These are phyloP conservation scores for Fusarium sp. DNA, from an alignment of 2,329 filamentous ascomycete species.

Conservation along the genomic window DNA sequence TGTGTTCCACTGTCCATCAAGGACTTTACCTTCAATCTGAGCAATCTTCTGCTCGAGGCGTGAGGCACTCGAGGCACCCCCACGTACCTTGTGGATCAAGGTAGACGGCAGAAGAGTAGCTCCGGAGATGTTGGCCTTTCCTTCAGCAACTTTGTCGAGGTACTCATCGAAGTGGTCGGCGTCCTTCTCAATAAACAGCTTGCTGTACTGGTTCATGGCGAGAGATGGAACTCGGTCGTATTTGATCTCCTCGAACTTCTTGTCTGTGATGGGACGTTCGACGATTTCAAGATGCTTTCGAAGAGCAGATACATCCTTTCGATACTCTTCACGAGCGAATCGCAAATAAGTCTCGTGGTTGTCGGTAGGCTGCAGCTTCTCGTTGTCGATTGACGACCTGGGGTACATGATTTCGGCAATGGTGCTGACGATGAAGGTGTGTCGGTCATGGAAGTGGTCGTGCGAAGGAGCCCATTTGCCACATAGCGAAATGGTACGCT, in stretches of 20 bases:
- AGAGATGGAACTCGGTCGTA: slow-evolving; percentile 67
- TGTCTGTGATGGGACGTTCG: slow-evolving; percentile 61
- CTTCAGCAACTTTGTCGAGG: slow-evolving; percentile 59
- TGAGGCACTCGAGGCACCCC: fast-evolving
- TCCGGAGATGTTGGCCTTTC: slow-evolving; percentile 64
- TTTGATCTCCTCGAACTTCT: slow-evolving; percentile 61
- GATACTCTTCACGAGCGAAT: slow-evolving; percentile 64
- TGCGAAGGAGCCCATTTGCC: slow-evolving; percentile 70
- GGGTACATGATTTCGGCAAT: slow-evolving; percentile 67
- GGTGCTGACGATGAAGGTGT: slow-evolving; percentile 66
- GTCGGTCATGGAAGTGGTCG: slow-evolving; percentile 66
- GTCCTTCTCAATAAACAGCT: slow-evolving; percentile 63
- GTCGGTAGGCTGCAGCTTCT: slow-evolving; percentile 47
- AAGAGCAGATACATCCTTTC: slow-evolving; percentile 62
- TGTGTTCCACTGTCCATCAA: slow-evolving; percentile 66
- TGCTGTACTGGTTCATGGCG: slow-evolving; percentile 65
- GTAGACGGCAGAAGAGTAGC: slow-evolving; percentile 65
- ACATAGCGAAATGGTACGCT: slow-evolving; percentile 63
- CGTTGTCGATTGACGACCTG: slow-evolving; percentile 43
- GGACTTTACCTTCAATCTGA: slow-evolving; percentile 51
- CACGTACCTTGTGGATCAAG: slow-evolving; percentile 51
- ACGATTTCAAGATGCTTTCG: slow-evolving; percentile 64
- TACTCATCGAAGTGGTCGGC: slow-evolving; percentile 61
- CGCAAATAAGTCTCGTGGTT: slow-evolving; percentile 64
- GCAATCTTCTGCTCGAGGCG: slow-evolving; percentile 45